These are phyloP conservation scores for Hygrocybe punicea DNA, from an alignment of 768 basidiomycete species.

Conservation along the genomic window DNA sequence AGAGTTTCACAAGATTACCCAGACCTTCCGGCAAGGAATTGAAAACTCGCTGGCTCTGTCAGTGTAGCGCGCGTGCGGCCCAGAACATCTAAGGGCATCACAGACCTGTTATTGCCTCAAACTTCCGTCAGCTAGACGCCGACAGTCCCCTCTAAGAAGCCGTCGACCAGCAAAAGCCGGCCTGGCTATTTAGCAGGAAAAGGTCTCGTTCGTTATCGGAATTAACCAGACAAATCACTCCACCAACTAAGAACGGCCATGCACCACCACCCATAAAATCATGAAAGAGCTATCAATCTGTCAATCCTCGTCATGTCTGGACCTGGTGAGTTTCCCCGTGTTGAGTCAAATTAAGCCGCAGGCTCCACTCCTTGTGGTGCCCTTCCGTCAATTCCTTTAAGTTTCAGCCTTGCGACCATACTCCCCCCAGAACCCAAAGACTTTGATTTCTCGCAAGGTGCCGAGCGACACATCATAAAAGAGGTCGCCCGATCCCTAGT, in stretches of 20 bases:
- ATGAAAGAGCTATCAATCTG: constrained; percentile 83
- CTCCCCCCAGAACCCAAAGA: constrained; percentile 72
- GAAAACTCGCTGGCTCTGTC: constrained; percentile 73
- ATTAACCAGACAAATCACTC: constrained; percentile 88
- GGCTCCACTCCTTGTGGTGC: constrained; percentile 76
- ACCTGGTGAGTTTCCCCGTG: constrained; percentile 71
- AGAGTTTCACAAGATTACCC: too few relatives aligned
- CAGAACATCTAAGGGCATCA: too few relatives aligned
- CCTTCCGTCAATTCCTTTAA: constrained; percentile 84
- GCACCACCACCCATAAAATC: constrained; percentile 86
- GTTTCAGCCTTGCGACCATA: constrained; percentile 60
- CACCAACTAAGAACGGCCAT: constrained; percentile 88
- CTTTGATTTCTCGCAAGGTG: constrained; percentile 83
- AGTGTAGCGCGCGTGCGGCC: constrained; percentile 77
- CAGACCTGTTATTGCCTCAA: too few relatives aligned
- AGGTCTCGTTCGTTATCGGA: constrained; percentile 84
- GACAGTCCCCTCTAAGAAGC: too few relatives aligned
- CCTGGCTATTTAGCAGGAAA: constrained; percentile 89
- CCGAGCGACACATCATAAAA: too few relatives aligned
- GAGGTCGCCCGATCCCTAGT: too few relatives aligned
- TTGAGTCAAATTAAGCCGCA: constrained; percentile 78
- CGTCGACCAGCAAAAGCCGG: too few relatives aligned
- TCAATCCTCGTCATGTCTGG: constrained; percentile 75
- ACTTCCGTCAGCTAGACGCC: too few relatives aligned
- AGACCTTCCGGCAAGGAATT: constrained; percentile 32